A percentile compares a stretch with the other conserved stretches of the same genome.
Conservation (phyloP, 2,329 filamentous ascomycete species). For the Hypoxylon sp. region DNA sequence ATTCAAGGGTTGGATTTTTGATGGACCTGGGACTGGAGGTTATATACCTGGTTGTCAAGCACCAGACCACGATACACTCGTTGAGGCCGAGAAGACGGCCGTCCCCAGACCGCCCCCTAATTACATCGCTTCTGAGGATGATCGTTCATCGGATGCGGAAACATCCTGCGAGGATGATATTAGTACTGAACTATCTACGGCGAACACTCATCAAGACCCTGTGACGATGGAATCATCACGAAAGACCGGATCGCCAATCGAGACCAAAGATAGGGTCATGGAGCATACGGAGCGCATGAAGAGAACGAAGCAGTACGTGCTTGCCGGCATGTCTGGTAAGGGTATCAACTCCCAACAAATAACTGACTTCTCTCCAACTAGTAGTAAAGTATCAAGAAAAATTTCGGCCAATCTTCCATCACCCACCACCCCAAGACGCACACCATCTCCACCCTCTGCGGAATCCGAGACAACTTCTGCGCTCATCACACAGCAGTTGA, state of each 20-base stretch:
- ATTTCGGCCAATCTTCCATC: slow-evolving; percentile 12
- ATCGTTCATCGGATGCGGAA: background rate
- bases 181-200: background rate
- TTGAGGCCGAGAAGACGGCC: slow-evolving; percentile 37
- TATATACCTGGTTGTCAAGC: slow-evolving; percentile 41
- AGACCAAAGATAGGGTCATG: slow-evolving; percentile 8
- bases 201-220: background rate
- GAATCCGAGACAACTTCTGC: slow-evolving; percentile 45
- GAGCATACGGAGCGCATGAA: slow-evolving; percentile 26
- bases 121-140: slow-evolving; percentile 1
- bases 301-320: slow-evolving; percentile 40
- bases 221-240: background rate
- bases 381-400: slow-evolving; percentile 3
- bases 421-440: background rate
- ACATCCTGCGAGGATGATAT: background rate
- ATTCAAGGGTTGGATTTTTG: slow-evolving; percentile 47
- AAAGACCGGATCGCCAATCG: background rate
- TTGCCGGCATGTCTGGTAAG: slow-evolving; percentile 19
- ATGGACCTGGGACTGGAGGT: slow-evolving; percentile 37
- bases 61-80: slow-evolving; percentile 40
- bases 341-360: slow-evolving; percentile 1
- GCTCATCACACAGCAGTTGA: slow-evolving; percentile 45
- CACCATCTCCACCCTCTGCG: slow-evolving; percentile 29
- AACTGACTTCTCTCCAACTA: slow-evolving; percentile 10
- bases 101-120: slow-evolving; percentile 5